These are phyloP conservation scores for Collybia nuda DNA, from an alignment of 768 basidiomycete species.

Conservation along the genomic window DNA sequence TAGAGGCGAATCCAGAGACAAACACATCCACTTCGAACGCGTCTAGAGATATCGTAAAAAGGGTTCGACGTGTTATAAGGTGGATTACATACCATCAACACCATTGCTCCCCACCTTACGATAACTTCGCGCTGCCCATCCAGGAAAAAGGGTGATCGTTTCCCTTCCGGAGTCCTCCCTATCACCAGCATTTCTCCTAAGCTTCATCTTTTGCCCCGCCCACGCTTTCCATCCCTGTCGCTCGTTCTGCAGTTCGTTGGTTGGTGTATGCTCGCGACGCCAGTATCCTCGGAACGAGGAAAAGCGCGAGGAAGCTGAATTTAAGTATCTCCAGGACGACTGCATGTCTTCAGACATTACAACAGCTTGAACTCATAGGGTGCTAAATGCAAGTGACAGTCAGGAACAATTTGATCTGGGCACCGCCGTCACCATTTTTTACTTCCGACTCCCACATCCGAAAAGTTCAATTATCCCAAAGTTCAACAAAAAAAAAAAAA, in stretches of 20 bases:
- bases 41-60: conserved; percentile 23
- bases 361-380: conserved; percentile 2
- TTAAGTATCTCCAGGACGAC: conserved; percentile 29
- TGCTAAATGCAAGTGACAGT: neutral
- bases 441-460: neutral
- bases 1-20: conserved; percentile 76
- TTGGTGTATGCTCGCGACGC: conserved; percentile 14
- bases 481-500: too few relatives aligned
- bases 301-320: conserved; percentile 29
- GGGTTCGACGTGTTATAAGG: neutral
- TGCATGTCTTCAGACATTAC: conserved; percentile 38
- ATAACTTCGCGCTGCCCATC: conserved; percentile 71
- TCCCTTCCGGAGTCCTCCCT: conserved; percentile 27
- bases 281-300: conserved; percentile 51
- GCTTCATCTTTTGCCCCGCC: conserved; percentile 58
- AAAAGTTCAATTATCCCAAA: too few relatives aligned
- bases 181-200: conserved; percentile 17
- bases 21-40: conserved; percentile 73
- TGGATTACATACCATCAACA: conserved; percentile 23
- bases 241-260: neutral
- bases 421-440: neutral
- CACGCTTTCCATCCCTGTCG: conserved; percentile 58
- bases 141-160: conserved; percentile 67
- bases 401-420: neutral
- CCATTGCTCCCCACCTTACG: conserved; percentile 15